Evolutionary conservation across 2,329 filamentous ascomycete species (phyloP).

Genomic region (Cryphonectria radicalis): DNA sequence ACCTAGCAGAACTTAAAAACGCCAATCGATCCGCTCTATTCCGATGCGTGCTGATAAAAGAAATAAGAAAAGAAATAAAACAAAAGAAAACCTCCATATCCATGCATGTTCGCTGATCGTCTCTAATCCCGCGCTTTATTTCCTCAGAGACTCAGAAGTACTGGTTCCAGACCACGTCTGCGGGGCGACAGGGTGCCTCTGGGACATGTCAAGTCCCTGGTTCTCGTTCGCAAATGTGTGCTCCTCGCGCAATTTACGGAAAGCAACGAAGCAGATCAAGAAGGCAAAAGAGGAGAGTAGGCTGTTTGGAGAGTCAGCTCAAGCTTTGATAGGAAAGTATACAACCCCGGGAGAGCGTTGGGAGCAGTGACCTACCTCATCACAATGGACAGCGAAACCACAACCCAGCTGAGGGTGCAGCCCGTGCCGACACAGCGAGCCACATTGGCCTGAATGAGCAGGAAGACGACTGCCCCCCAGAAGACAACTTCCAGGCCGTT

Average conservation of each 20-base stretch:
- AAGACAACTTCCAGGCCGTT: conserved; percentile 12
- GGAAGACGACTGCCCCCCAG: conserved; percentile 16
- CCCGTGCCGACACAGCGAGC: conserved; percentile 2
- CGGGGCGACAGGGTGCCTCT: background rate
- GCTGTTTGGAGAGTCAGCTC: background rate
- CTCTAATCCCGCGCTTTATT: background rate
- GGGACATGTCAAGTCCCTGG: background rate
- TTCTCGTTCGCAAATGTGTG: background rate
- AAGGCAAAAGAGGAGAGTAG: background rate
- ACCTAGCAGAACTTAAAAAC: background rate
- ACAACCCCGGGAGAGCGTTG: background rate
- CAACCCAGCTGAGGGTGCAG: conserved; percentile 13
- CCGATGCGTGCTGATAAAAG: background rate
- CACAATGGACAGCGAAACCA: conserved; percentile 3
- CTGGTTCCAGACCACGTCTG: background rate
- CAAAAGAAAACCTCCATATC: background rate
- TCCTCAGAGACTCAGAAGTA: conserved; percentile 3
- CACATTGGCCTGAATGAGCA: conserved; percentile 5
- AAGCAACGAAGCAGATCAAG: conserved; percentile 6
- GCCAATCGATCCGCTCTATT: background rate
- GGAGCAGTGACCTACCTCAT: conserved; percentile 3
- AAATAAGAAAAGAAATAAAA: too few species aligned
- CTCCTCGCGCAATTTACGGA: background rate
- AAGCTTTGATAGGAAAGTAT: background rate
- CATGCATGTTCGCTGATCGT: background rate